A percentile compares a stretch with the other conserved stretches of the same genome.
Conservation (phyloP, 495 filamentous ascomycete genomes). For the Hypoxylon lienhwacheense region DNA sequence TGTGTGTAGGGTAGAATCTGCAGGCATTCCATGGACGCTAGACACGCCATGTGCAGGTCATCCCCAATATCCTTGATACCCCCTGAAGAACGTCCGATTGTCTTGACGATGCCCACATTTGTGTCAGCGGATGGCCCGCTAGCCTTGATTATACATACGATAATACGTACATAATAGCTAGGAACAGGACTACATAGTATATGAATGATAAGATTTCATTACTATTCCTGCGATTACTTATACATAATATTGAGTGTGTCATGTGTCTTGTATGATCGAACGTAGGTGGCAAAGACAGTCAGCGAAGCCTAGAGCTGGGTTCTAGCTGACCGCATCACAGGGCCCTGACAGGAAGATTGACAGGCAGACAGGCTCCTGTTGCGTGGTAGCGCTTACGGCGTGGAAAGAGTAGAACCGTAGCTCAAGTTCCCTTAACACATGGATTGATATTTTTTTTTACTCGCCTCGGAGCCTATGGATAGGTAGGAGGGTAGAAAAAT, state of each 20-base stretch:
- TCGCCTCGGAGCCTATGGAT: too few relatives aligned
- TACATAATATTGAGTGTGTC: conserved; percentile 17
- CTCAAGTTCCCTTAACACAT: conserved; percentile 25
- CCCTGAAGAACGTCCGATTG: conserved; percentile 12
- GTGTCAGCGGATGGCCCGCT: conserved; percentile 26
- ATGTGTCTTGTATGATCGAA: conserved; percentile 11
- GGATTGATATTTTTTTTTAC: conserved; percentile 10
- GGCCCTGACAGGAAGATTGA: conserved; percentile 21
- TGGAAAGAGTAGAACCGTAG: conserved; percentile 16
- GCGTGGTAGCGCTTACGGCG: conserved; percentile 36
- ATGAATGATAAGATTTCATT: conserved; percentile 1
- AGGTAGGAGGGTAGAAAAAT: background rate
- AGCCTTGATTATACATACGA: conserved; percentile 7
- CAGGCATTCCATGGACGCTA: conserved; percentile 32
- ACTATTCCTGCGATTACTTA: conserved; percentile 22
- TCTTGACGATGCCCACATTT: conserved; percentile 6
- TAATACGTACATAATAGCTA: background rate
- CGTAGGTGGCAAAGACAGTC: conserved; percentile 27
- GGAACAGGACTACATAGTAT: background rate
- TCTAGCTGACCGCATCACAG: conserved; percentile 25
- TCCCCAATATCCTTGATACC: conserved; percentile 20
- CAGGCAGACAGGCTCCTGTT: conserved; percentile 25
- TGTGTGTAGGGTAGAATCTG: conserved; percentile 26
- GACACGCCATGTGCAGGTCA: conserved; percentile 35
- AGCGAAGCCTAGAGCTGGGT: conserved; percentile 27